Evolutionary conservation across 257 asterid genomes (phyloP).

Genomic region (Solanum chaucha): DNA sequence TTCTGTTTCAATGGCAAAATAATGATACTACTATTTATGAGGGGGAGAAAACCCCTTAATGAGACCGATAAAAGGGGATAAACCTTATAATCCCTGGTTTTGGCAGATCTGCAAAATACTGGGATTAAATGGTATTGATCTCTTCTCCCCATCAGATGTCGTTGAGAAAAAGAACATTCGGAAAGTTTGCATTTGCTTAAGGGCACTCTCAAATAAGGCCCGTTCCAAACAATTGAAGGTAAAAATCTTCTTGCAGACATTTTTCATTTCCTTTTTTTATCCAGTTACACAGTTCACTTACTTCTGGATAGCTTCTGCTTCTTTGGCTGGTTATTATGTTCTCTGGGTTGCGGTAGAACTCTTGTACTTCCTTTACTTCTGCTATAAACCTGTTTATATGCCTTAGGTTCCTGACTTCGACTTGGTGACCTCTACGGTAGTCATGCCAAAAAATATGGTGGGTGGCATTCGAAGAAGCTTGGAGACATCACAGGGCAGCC

Average conservation of each 20-base stretch:
- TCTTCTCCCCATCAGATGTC: constrained; percentile 90
- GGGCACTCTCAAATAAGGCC: constrained; percentile 80
- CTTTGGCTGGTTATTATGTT: not conserved
- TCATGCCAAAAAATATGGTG: constrained; percentile 81
- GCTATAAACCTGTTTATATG: not conserved
- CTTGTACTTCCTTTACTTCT: not conserved
- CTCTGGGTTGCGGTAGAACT: not conserved
- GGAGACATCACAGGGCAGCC: constrained; percentile 59
- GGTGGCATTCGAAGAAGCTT: constrained; percentile 62
- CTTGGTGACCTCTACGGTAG: constrained; percentile 45
- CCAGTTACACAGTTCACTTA: not conserved
- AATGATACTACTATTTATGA: not conserved
- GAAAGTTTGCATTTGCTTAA: constrained; percentile 82
- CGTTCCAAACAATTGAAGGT: constrained; percentile 70
- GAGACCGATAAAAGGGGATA: not conserved
- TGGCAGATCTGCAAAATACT: constrained; percentile 65
- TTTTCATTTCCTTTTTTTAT: not conserved
- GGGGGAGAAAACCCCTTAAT: not conserved
- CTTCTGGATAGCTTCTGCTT: not conserved
- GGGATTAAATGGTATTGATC: constrained; percentile 89
- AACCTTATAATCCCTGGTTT: not conserved
- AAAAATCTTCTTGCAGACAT: constrained; percentile 6
- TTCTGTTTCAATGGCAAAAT: not conserved
- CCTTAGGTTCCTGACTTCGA: constrained; percentile 75
- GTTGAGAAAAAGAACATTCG: constrained; percentile 71